Evolutionary conservation across 2,329 filamentous ascomycete species (phyloP), one percentile per base, ranked within the genome.

Genomic region (Colletotrichum camelliae): DNA sequence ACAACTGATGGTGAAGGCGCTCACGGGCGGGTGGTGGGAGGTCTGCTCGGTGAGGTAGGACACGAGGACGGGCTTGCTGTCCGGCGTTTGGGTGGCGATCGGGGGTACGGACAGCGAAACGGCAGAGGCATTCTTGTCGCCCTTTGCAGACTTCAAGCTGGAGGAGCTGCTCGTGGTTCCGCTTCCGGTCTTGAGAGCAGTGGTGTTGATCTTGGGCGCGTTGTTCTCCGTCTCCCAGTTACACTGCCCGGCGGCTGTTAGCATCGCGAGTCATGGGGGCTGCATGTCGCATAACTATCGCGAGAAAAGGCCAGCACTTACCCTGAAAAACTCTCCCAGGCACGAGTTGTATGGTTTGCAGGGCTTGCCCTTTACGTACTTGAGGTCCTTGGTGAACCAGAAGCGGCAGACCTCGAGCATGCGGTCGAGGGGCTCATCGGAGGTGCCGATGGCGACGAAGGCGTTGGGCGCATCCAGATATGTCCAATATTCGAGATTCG

Each of bases 291-390:
- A 37, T 21, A 6, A 35, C n/a, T n/a, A 37, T 39, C 10, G 21
- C 21, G 18, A n/a, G 33, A 39, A 27, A 12, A 58, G 66, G 52
- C 27, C 35, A 67, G 27, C 8, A 87, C 92, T 81, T 88, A 96
- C 95, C 87, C 96, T 91, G 87, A 99, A 99, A 87, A 99, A 99
- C 87, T 99, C 97, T 78, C 97, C 97, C 67, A 99, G 87, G 43
- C 96, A 96, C 64, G 96, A 98, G 86, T 99, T 99, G 88, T 99
- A 99, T 13, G 97, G 97, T 86, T 99, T 99, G 92, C 96, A 98
- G 58, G 97, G 97, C 88, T 96, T 98, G 76, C 96, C 96, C 88
- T 98, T 98, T 84, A 97, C 95, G 82, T 98, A 99, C 91, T 99
- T 99, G 85, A 99, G 85, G 85, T 99, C 97, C 85, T 99, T 99